phyloP scores from a whole-genome alignment of 352 stramenopile species.

The Pythium phragmiticola region DNA sequence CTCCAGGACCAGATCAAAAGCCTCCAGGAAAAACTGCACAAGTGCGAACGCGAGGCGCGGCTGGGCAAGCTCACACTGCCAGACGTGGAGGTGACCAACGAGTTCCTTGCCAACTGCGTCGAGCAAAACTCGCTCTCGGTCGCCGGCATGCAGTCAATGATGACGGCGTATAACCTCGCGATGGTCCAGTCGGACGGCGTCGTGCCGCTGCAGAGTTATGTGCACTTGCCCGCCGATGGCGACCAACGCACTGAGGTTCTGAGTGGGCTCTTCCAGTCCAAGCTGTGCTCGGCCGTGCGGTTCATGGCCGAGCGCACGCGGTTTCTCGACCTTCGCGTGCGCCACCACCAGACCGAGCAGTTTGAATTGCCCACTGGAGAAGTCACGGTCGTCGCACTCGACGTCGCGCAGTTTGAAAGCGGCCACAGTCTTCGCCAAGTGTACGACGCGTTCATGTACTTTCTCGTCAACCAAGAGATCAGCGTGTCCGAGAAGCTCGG shows the following conservation, averaged over 20 bases:
- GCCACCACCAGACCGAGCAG: slow-evolving; percentile 8
- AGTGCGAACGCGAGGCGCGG: not conserved
- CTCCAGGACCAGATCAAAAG: slow-evolving; percentile 11
- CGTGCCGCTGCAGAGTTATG: slow-evolving; percentile 3
- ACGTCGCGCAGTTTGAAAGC: slow-evolving; percentile 15
- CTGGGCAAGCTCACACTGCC: not conserved
- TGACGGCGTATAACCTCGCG: slow-evolving; percentile 1
- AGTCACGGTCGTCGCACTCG: not conserved
- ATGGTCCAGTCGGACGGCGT: not conserved
- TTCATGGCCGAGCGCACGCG: slow-evolving; percentile 16
- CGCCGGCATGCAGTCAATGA: slow-evolving; percentile 15
- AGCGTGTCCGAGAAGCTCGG: slow-evolving; percentile 23
- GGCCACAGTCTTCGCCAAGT: slow-evolving; percentile 21
- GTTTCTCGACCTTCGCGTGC: slow-evolving; percentile 1
- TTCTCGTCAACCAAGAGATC: slow-evolving; percentile 21
- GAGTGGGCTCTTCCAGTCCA: not conserved
- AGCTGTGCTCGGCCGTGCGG: not conserved
- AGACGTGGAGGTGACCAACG: not conserved
- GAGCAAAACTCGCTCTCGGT: slow-evolving; percentile 9
- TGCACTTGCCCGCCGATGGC: slow-evolving; percentile 9
- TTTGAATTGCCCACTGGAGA: slow-evolving; percentile 11
- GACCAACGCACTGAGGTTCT: not conserved
- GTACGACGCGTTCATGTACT: slow-evolving; percentile 20
- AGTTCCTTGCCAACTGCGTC: not conserved
- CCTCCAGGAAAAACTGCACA: slow-evolving; percentile 2